Evolutionary conservation across 352 stramenopile genomes (phyloP).

Genomic region (Thraustochytrium striatum): DNA sequence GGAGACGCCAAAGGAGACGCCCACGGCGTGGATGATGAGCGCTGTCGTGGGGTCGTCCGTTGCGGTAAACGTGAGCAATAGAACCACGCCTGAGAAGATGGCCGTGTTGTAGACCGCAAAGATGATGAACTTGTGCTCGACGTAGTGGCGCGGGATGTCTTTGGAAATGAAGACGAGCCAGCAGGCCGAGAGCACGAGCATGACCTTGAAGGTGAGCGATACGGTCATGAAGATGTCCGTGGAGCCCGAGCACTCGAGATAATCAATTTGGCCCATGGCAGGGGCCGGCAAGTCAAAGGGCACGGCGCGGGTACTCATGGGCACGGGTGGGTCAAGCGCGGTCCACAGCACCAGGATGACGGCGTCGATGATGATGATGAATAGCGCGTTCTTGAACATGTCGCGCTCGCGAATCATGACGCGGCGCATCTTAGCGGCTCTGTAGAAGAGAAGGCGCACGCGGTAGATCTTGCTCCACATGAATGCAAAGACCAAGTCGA

Average conservation of each 20-base stretch:
- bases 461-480: background rate
- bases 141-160: background rate
- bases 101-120: slow-evolving; percentile 9
- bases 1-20: background rate
- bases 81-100: slow-evolving; percentile 9
- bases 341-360: background rate
- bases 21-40: background rate
- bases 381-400: background rate
- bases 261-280: background rate
- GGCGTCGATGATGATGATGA: background rate
- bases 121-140: slow-evolving; percentile 30
- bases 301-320: background rate
- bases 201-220: background rate
- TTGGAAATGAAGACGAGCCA: background rate
- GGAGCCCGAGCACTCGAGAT: background rate
- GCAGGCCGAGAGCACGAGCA: background rate
- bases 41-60: background rate
- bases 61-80: background rate
- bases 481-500: background rate
- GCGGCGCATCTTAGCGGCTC: background rate
- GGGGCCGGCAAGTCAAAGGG: background rate
- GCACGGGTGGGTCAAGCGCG: background rate
- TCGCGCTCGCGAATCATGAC: background rate
- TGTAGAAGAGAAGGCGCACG: background rate
- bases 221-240: background rate